A percentile compares a stretch with the other conserved stretches of the same genome.
Evolutionary conservation across 75 land plant genomes (phyloP).

Genomic region (Sequoiadendron giganteum): DNA sequence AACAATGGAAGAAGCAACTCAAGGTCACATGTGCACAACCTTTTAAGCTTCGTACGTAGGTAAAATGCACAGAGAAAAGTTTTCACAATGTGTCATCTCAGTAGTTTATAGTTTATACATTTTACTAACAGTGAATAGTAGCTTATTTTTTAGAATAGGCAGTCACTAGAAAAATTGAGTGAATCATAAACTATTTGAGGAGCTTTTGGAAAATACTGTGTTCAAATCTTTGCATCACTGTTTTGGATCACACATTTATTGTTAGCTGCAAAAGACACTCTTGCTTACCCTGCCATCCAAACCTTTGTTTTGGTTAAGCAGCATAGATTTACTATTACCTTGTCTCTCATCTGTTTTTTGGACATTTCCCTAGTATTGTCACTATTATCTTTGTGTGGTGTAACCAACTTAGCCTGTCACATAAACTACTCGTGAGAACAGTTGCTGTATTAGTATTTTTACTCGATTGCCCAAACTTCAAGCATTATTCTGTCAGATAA

Average conservation of each 20-base stretch:
- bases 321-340: not conserved
- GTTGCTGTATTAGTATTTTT: not conserved
- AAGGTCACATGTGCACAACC: constrained; percentile 67
- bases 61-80: constrained; percentile 13
- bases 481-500: not conserved
- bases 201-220: not conserved
- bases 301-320: not conserved
- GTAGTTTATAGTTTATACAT: not conserved
- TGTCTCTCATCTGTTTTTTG: not conserved
- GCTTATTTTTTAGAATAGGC: not conserved
- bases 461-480: not conserved
- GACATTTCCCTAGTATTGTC: not conserved
- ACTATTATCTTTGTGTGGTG: not conserved
- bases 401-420: not conserved
- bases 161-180: not conserved
- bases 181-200: not conserved
- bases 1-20: constrained; percentile 48
- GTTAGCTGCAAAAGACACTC: no score
- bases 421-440: not conserved
- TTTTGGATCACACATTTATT: no score
- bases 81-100: not conserved
- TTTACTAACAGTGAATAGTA: not conserved
- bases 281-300: not conserved
- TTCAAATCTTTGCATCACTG: no score
- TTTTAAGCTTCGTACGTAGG: constrained; percentile 90